These are phyloP conservation scores for Lachancea dasiensis DNA, from an alignment of 805 yeast genomes.

Conservation along the genomic window DNA sequence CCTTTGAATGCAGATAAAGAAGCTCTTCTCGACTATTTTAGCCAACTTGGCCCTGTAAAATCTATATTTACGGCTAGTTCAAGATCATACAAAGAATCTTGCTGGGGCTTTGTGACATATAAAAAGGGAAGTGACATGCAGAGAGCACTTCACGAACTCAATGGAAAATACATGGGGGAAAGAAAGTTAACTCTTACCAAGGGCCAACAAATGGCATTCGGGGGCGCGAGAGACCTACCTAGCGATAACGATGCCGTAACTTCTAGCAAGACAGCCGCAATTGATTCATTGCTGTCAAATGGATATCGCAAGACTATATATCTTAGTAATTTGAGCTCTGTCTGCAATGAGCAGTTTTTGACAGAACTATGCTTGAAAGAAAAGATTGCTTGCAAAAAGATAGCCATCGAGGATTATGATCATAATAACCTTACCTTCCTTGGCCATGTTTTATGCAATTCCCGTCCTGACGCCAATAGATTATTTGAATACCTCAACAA, in stretches of 20 bases:
- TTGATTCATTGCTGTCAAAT: constrained; percentile 4
- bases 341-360: constrained; percentile 27
- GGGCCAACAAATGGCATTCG: no score
- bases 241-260: no score
- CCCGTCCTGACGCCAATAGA: constrained; percentile 19
- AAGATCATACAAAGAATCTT: constrained; percentile 17
- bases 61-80: constrained; percentile 32
- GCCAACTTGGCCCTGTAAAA: constrained; percentile 31
- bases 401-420: constrained; percentile 17
- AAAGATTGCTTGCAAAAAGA: constrained; percentile 16
- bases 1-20: constrained; percentile 29
- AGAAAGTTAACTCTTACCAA: constrained; percentile 22
- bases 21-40: constrained; percentile 26
- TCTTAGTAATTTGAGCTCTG: constrained; percentile 24
- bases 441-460: constrained; percentile 23
- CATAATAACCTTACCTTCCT: constrained; percentile 18
- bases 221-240: no score
- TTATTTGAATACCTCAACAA: constrained; percentile 20
- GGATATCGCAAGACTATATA: constrained; percentile 17
- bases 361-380: constrained; percentile 23
- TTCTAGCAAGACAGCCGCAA: no score
- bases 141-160: constrained; percentile 32
- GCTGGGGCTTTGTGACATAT: constrained; percentile 40
- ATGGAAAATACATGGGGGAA: constrained; percentile 27
- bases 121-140: constrained; percentile 34